Conservation (phyloP, 2,329 filamentous ascomycete genomes). For the Phialemoniopsis sp. region DNA sequence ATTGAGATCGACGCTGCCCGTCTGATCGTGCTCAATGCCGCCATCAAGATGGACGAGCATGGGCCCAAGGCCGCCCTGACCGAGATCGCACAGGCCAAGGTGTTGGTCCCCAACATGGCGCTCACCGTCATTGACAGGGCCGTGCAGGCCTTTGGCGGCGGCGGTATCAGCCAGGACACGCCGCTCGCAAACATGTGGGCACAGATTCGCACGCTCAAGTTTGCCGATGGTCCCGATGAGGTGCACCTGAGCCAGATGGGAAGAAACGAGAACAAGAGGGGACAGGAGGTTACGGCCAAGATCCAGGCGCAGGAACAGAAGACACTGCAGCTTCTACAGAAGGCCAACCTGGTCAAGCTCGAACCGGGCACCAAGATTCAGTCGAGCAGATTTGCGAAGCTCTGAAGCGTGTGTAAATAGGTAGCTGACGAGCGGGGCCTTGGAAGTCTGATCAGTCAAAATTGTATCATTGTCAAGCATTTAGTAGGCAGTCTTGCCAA, state of each 20-base stretch:
- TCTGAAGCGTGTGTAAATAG: constrained; percentile 25
- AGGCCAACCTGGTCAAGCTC: constrained; percentile 43
- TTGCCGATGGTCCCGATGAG: constrained; percentile 95
- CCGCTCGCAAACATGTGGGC: constrained; percentile 84
- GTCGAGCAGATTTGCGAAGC: constrained; percentile 26
- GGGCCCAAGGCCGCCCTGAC: constrained; percentile 86
- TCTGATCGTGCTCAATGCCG: constrained; percentile 87
- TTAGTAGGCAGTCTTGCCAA: too few species aligned
- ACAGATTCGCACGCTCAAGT: constrained; percentile 72
- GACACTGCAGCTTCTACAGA: constrained; percentile 60
- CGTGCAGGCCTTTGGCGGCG: constrained; percentile 86
- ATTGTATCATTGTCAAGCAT: neutral
- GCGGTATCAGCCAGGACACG: constrained; percentile 91
- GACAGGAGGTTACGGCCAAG: constrained; percentile 53
- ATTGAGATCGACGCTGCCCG: constrained; percentile 93
- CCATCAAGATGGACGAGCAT: constrained; percentile 86
- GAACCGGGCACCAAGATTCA: constrained; percentile 49
- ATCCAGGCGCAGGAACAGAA: constrained; percentile 62
- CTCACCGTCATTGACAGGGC: constrained; percentile 90
- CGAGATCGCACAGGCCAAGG: constrained; percentile 94
- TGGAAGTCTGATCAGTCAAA: neutral
- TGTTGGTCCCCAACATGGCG: constrained; percentile 78
- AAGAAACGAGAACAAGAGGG: constrained; percentile 72
- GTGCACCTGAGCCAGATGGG: constrained; percentile 84
- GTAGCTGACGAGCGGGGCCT: too few species aligned